Conservation (phyloP, 2,329 filamentous ascomycete genomes). For the Aplosporella prunicola region DNA sequence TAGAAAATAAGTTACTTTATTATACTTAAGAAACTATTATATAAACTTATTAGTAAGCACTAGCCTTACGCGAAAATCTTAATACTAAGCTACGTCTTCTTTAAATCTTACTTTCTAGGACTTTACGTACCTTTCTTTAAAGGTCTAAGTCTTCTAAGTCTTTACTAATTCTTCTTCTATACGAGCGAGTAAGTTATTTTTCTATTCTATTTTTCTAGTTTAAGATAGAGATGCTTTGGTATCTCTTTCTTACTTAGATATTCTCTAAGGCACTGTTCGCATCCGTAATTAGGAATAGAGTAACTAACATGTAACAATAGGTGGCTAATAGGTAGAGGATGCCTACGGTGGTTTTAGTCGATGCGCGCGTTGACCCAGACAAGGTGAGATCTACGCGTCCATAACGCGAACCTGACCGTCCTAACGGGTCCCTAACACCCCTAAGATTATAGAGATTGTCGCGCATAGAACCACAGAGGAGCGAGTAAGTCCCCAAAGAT, state of each 20-base stretch:
- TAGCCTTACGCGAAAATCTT: no score
- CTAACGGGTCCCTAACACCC: not conserved
- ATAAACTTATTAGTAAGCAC: not conserved
- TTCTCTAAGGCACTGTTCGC: no score
- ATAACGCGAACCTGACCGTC: not conserved
- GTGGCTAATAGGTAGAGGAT: not conserved
- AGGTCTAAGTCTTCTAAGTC: not conserved
- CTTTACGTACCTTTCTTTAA: not conserved
- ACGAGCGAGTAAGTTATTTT: not conserved
- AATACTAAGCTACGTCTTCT: not conserved
- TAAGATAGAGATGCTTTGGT: no score
- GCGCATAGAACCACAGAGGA: not conserved
- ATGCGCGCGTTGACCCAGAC: not conserved
- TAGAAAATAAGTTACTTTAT: not conserved
- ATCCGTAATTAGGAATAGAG: not conserved
- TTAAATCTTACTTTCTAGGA: not conserved
- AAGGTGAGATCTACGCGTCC: not conserved
- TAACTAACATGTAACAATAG: not conserved
- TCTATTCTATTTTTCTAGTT: not conserved
- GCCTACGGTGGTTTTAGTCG: no score
- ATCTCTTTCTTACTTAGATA: not conserved
- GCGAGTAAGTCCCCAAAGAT: not conserved
- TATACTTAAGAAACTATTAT: not conserved
- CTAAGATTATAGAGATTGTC: slow-evolving; percentile 3
- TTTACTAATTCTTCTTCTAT: not conserved